Evolutionary conservation across 768 basidiomycete species (phyloP), one percentile per base, ranked within the genome.

Genomic region (Amanita rimosa): DNA sequence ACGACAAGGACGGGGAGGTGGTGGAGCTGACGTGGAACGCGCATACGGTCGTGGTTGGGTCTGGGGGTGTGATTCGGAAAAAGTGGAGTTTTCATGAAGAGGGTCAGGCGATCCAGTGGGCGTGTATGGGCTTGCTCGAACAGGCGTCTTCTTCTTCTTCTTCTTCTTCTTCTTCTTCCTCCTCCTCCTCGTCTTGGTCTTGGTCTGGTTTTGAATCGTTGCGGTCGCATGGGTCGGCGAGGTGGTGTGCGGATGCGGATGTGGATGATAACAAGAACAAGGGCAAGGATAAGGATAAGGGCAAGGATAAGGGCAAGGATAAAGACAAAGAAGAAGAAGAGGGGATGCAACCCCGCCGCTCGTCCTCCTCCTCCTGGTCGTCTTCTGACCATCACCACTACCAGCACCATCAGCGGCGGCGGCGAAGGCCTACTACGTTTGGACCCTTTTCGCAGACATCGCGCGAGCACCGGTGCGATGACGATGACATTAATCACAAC

Each of bases 51-150:
- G 65, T 85, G 0, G 67, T 85, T 55, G 80, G 76, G 51, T 68
- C 70, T 14, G 88, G 84, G 0, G 83, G 84, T 0, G 68, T 85
- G 13, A 76, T 89, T 46, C 68, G 67, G 49, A 80, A 81, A 57
- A 78, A 79, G 57, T 91, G 88, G 89, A 75, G 72, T 46, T 85
- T 90, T 58, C 61, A 67, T n/a, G 69, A 77, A 36, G 85, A 87
- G 57, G 74, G 71, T 5, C 82, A 91, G 57, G 71, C 74, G 1
- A 76, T 92, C 29, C 87, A 87, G 56, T 86, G 75, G 67, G 88
- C 85, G 4, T 89, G 87, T 58, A 68, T 84, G n/a, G 89, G 83
- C 3, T 75, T 74, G 61, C 70, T 91, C 33, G 78, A 83, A 55
- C 79, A 82, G 55, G 60, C 62, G 41, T 58, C 58, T n/a, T n/a